Conservation (phyloP, 2,329 filamentous ascomycete species). For the Trichoderma afroharzianum region DNA sequence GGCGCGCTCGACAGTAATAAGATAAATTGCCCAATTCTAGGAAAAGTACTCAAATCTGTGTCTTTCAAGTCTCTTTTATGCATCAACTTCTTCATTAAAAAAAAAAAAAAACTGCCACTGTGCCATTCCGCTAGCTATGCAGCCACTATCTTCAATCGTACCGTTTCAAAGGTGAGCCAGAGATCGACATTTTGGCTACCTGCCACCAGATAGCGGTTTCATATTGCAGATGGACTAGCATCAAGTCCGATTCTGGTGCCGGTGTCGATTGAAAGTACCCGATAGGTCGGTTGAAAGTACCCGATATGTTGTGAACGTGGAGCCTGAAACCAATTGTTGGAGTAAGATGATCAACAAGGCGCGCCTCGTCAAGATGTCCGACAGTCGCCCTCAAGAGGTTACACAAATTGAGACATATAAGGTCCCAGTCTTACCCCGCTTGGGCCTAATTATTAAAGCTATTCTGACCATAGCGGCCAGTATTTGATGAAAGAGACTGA, state of each 20-base stretch:
- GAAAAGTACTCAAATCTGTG: accelerated
- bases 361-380: neutral
- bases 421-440: neutral
- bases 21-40: neutral
- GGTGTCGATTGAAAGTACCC: neutral
- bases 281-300: neutral
- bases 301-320: neutral
- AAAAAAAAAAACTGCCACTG: no score
- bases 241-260: neutral
- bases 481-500: neutral
- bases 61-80: neutral
- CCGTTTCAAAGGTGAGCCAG: neutral
- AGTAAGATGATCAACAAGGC: neutral
- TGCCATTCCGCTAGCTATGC: neutral
- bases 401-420: neutral
- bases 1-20: neutral
- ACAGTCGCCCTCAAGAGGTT: neutral
- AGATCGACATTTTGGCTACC: neutral
- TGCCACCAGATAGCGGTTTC: neutral
- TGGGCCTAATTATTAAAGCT: neutral
- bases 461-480: neutral
- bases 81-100: neutral
- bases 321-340: neutral
- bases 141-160: neutral
- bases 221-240: neutral